Base-by-base conservation (phyloP, 2,329 filamentous ascomycete species). In the Falciphora oryzae region DNA sequence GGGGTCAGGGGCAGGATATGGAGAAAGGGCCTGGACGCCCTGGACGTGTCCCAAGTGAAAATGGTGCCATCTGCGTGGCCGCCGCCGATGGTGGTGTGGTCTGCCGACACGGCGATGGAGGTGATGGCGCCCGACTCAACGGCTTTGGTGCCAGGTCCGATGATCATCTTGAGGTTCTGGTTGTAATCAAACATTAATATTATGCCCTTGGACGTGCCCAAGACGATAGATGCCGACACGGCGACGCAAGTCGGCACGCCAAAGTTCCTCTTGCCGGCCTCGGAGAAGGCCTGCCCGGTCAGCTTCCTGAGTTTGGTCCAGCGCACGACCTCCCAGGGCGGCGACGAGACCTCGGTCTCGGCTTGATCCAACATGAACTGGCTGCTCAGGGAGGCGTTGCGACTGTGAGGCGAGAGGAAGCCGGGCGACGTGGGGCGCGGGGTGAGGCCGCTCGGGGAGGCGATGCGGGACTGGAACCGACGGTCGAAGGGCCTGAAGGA, bases 141-240 rank as follows among this genome's bases (percentile, higher is more conserved):
- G 71, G 95, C 94, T 83, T 95, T 97, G 0, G 93, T 97, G 44
- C 94, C 93, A 38, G 91, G 90, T 2, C 95, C 95, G 68, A 99
- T 92, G 65, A 98, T 96, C 71, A 91, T 89, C 77, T 96, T 97
- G 65, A 98, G 80, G 70, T 91, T 95, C 77, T 99, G 95, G 75
- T 96, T 92, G 76, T 97, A 98, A 79, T 99, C 96, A 79, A 99
- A 99, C 66, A 98, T 88, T 73, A 99, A 81, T 65, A 98, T 90
- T 75, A 97, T 89, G 64, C 96, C 95, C 76, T 97, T 98, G 4
- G 92, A 91, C 0, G 96, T 99, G 31, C 95, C 95, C 63, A 99
- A 78, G 18, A 93, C 91, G 70, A 99, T 96, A 11, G 89, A 88
- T 3, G 93, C 91, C 68, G 94, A 93, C 61, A 97, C 90, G 57